phyloP scores from a whole-genome alignment of 73 alveolate species.

The Tetrahymena borealis region DNA sequence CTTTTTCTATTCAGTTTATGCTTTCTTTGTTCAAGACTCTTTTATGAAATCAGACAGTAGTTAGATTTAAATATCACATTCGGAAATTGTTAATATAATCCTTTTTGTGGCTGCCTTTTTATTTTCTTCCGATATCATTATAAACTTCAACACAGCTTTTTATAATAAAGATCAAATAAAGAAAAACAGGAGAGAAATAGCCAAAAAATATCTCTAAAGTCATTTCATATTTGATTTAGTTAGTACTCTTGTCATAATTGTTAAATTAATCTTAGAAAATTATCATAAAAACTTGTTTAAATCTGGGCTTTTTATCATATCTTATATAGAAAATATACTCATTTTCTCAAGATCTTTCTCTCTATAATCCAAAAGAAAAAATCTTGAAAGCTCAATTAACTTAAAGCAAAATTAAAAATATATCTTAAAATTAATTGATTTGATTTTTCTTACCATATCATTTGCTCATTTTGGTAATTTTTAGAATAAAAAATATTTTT shows the following conservation, averaged over 20 bases:
- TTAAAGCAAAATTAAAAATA: neutral
- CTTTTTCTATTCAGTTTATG: too few species aligned
- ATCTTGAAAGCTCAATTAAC: neutral
- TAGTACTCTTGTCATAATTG: neutral
- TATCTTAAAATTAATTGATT: neutral
- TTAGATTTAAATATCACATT: too few species aligned
- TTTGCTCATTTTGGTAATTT: neutral
- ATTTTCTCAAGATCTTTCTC: neutral
- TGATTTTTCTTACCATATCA: neutral
- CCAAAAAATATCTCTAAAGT: neutral
- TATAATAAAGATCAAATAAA: neutral
- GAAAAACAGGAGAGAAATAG: neutral
- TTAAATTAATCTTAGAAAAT: neutral
- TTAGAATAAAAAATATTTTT: neutral
- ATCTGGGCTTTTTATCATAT: neutral
- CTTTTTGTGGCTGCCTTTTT: too few species aligned
- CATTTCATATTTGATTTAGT: neutral
- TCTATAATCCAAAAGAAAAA: neutral
- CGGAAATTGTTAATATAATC: too few species aligned
- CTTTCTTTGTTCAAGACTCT: too few species aligned
- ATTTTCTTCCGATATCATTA: neutral
- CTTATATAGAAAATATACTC: neutral
- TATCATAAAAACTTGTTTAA: neutral
- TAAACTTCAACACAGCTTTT: neutral
- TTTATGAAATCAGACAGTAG: too few species aligned